Evolutionary conservation across 2,329 filamentous ascomycete species (phyloP), one percentile per base, ranked within the genome.

Genomic region (Aspergillus transmontanensis): DNA sequence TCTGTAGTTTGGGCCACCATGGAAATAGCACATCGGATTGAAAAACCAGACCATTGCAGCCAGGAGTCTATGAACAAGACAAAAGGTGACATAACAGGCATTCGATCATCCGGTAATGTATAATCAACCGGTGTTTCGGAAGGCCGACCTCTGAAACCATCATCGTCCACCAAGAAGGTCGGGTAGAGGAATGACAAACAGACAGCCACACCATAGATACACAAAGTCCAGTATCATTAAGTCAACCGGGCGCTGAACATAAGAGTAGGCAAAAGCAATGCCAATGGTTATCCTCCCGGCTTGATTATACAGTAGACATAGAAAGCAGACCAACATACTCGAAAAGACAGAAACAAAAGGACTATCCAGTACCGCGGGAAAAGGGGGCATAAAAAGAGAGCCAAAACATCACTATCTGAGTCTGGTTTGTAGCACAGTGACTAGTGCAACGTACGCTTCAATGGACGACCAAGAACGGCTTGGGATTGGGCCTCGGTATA

Each of bases 1-100:
- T 53, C 30, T 55, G 51, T 34, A 26, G 6, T 36, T 54, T 21
- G 39, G 51, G 51, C 51, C 51, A 55, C 32, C 51, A 39, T 39
- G 51, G 21, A 45, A 50, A 58, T 30, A 51, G 57, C 23, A 58
- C 43, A 57, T 61, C 59, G 41, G 53, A 61, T 61, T 61, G 53
- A 61, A 34, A 43, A 57, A 30, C 23, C 36, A 43, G 30, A 45
- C 41, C 53, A 39, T 51, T 30, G 45, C 43, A 51, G n/a, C 28
- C 43, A 46, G 43, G 36, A 48, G 39, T 34, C 43, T 46, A 36
- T 46, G 26, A 50, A 50, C 30, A 58, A 58, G 57, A 39, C 57
- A 50, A 34, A 39, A 19, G 21, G 28, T 26, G 43, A 58, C 57
- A 58, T 46, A 26, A 58, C 43, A 58, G 43, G 10, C 34, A 59